Conservation (phyloP, 208 protist species). For the Trypanosoma boissoni region DNA sequence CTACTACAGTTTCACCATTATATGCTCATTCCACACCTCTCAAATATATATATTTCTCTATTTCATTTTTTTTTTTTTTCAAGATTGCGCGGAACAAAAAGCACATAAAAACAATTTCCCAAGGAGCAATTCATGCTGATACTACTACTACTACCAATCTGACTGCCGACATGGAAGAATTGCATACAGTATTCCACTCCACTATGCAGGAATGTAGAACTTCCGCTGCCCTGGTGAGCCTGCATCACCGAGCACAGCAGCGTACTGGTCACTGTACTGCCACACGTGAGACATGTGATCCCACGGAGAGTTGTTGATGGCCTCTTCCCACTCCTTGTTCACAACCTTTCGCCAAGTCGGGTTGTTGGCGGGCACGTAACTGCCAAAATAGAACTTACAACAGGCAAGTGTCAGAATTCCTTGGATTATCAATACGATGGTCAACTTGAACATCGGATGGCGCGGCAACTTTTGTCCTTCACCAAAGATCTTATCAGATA, state of each 20-base stretch:
- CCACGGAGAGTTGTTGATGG: conserved; percentile 88
- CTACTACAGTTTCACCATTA: no score
- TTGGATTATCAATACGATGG: conserved; percentile 35
- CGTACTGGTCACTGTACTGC: conserved; percentile 85
- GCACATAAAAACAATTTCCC: no score
- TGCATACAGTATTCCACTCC: conserved; percentile 16
- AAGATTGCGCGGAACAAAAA: neutral
- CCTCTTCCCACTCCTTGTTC: conserved; percentile 92
- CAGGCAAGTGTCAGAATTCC: conserved; percentile 40
- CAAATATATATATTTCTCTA: neutral
- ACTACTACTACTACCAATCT: no score
- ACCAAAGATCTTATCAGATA: conserved; percentile 84
- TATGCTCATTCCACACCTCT: no score
- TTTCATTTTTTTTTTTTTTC: neutral
- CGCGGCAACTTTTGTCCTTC: conserved; percentile 75
- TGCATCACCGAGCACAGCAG: conserved; percentile 59
- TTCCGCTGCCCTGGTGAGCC: conserved; percentile 50
- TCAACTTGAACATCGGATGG: conserved; percentile 44
- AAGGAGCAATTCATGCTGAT: no score
- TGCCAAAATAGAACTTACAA: conserved; percentile 74
- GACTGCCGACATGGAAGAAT: conserved; percentile 20
- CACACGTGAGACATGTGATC: conserved; percentile 90
- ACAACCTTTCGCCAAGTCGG: conserved; percentile 87
- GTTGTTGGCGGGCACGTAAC: conserved; percentile 76
- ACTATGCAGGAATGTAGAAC: conserved; percentile 82